phyloP scores from a whole-genome alignment of 805 yeast genomes.

The Danielozyma ontarioensis region DNA sequence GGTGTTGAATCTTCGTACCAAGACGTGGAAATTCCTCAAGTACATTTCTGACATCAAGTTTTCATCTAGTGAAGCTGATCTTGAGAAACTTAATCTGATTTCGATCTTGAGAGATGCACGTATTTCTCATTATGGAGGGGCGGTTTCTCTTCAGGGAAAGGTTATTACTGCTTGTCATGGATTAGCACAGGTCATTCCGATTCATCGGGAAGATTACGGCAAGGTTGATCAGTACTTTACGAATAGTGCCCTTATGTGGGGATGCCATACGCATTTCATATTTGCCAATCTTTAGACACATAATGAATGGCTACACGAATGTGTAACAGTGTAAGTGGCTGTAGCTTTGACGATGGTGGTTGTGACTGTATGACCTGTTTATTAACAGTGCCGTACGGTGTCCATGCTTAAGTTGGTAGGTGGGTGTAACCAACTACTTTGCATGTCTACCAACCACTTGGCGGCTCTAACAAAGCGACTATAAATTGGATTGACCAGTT shows the following conservation, averaged over 20 bases:
- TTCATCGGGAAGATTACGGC: constrained; percentile 21
- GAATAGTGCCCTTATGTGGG: constrained; percentile 22
- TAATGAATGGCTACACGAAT: too few relatives aligned
- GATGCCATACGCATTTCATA: constrained; percentile 30
- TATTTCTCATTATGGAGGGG: constrained; percentile 25
- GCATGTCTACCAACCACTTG: too few relatives aligned
- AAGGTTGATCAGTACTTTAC: constrained; percentile 13
- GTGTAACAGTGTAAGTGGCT: too few relatives aligned
- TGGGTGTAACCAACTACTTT: too few relatives aligned
- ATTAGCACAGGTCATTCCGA: constrained; percentile 25
- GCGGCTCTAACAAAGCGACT: too few relatives aligned
- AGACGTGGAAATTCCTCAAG: constrained; percentile 35
- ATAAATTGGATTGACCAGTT: too few relatives aligned
- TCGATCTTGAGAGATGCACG: constrained; percentile 23
- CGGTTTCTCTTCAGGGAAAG: constrained; percentile 28
- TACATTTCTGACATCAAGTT: constrained; percentile 28
- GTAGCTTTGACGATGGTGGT: too few relatives aligned
- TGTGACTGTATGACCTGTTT: too few relatives aligned
- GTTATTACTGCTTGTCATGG: constrained; percentile 36
- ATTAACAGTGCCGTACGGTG: too few relatives aligned
- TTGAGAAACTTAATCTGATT: constrained; percentile 12
- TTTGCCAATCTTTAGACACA: constrained; percentile 28
- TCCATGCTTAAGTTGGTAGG: too few relatives aligned
- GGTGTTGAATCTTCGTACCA: constrained; percentile 33
- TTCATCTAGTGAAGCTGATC: constrained; percentile 16